phyloP scores from a whole-genome alignment of 1,284 basidiomycete genomes.

The Microbotryum intermedium region DNA sequence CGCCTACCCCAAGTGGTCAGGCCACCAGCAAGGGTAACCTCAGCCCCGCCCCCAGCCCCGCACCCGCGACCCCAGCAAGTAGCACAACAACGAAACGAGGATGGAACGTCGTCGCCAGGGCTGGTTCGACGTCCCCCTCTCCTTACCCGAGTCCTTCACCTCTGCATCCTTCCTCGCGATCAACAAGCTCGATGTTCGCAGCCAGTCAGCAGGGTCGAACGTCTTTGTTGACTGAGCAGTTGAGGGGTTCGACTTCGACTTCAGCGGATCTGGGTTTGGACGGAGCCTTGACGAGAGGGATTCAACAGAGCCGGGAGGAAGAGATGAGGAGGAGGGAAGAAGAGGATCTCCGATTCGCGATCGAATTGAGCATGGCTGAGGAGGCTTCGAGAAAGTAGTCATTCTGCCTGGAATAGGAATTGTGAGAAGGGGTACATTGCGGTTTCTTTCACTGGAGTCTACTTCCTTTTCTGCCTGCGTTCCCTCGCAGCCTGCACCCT shows the following conservation, averaged over 20 bases:
- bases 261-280: not conserved
- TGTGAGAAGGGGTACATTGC: not conserved
- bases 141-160: not conserved
- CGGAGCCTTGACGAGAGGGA: not conserved
- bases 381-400: conserved; percentile 13
- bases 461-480: not conserved
- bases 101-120: conserved; percentile 9
- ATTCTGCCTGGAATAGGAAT: too few relatives aligned
- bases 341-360: conserved; percentile 30
- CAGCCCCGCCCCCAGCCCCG: not conserved
- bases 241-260: not conserved
- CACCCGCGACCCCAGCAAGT: not conserved
- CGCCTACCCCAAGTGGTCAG: not conserved
- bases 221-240: conserved; percentile 9
- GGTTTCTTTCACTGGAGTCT: not conserved
- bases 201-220: not conserved
- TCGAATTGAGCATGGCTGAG: conserved; percentile 31
- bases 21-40: not conserved
- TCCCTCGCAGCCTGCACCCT: not conserved
- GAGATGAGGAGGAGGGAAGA: conserved; percentile 17
- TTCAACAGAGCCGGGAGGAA: not conserved
- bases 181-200: not conserved
- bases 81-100: not conserved
- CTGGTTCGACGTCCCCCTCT: conserved; percentile 15
- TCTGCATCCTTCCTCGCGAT: not conserved